A percentile compares a stretch with the other conserved stretches of the same genome.
phyloP scores from a whole-genome alignment of 106 monocot genomes.

The Dendrobium officinale region DNA sequence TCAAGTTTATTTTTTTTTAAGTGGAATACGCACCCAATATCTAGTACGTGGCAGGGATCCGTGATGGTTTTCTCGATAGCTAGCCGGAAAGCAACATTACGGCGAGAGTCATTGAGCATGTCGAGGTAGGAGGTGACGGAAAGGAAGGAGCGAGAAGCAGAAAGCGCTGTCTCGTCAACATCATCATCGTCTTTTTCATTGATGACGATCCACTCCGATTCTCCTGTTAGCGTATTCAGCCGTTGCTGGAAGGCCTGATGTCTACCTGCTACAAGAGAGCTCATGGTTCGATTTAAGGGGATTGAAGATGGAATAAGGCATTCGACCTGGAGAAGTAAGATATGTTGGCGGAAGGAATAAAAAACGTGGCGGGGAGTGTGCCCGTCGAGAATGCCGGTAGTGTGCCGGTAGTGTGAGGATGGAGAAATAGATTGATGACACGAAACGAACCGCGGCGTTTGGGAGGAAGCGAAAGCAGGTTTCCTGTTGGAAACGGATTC shows the following conservation, averaged over 20 bases:
- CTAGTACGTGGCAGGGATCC: constrained; percentile 69
- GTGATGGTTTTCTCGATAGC: constrained; percentile 77
- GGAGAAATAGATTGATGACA: not conserved
- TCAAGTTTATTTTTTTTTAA: not conserved
- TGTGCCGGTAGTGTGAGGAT: not conserved
- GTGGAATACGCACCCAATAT: constrained; percentile 60
- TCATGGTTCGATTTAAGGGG: not conserved
- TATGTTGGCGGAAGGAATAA: not conserved
- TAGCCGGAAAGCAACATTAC: constrained; percentile 61
- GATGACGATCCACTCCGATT: constrained; percentile 88
- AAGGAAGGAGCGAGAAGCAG: constrained; percentile 23
- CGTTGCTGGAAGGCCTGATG: constrained; percentile 69
- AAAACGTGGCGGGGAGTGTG: not conserved
- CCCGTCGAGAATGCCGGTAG: not conserved
- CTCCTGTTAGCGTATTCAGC: constrained; percentile 73
- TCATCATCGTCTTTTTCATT: constrained; percentile 32
- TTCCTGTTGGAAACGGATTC: too few relatives aligned
- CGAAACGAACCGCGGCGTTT: not conserved
- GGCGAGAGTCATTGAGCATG: constrained; percentile 82
- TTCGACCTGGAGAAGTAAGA: not conserved
- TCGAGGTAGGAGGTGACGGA: constrained; percentile 88
- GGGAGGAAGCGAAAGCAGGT: too few relatives aligned
- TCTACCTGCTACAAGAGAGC: not conserved
- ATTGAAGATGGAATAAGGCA: not conserved
- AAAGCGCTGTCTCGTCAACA: not conserved